Percentiles rank a stretch among this genome's conserved stretches.
phyloP scores from a whole-genome alignment of 352 stramenopile genomes.

The Globisporangium perplexum region DNA sequence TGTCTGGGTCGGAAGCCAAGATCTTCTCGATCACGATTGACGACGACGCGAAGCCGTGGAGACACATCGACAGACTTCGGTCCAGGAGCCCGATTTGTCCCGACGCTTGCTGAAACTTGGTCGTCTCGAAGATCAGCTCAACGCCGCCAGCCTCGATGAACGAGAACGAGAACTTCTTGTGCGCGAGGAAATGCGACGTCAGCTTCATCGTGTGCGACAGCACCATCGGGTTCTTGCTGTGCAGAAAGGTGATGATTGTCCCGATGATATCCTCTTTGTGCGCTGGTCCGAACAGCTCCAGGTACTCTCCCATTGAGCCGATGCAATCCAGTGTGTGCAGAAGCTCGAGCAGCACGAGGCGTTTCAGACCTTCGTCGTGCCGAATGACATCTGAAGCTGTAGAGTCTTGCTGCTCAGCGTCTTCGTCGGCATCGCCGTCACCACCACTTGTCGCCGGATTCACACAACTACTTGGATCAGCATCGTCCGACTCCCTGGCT shows the following conservation, averaged over 20 bases:
- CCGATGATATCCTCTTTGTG: slow-evolving; percentile 81
- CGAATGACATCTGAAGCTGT: slow-evolving; percentile 28
- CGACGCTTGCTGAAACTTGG: slow-evolving; percentile 45
- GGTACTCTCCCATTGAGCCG: slow-evolving; percentile 78
- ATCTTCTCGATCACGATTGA: slow-evolving; percentile 75
- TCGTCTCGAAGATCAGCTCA: slow-evolving; percentile 59
- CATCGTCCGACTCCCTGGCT: not conserved
- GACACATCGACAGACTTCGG: slow-evolving; percentile 79
- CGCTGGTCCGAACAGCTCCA: slow-evolving; percentile 77
- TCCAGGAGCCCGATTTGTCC: slow-evolving; percentile 62
- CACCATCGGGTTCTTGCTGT: slow-evolving; percentile 78
- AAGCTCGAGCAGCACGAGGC: slow-evolving; percentile 76
- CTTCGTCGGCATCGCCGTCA: slow-evolving; percentile 1
- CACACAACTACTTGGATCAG: not conserved
- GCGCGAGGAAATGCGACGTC: slow-evolving; percentile 79
- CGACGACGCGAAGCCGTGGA: slow-evolving; percentile 79
- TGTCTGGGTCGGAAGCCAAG: slow-evolving; percentile 43
- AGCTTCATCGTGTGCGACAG: slow-evolving; percentile 79
- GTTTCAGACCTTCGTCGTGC: slow-evolving; percentile 77
- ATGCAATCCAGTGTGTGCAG: slow-evolving; percentile 82
- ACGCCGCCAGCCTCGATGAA: slow-evolving; percentile 73
- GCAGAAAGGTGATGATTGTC: slow-evolving; percentile 78
- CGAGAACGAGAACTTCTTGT: slow-evolving; percentile 82
- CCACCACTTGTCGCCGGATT: not conserved
- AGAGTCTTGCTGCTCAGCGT: not conserved